phyloP scores from a whole-genome alignment of 106 monocot genomes.

The Acorus calamus region DNA sequence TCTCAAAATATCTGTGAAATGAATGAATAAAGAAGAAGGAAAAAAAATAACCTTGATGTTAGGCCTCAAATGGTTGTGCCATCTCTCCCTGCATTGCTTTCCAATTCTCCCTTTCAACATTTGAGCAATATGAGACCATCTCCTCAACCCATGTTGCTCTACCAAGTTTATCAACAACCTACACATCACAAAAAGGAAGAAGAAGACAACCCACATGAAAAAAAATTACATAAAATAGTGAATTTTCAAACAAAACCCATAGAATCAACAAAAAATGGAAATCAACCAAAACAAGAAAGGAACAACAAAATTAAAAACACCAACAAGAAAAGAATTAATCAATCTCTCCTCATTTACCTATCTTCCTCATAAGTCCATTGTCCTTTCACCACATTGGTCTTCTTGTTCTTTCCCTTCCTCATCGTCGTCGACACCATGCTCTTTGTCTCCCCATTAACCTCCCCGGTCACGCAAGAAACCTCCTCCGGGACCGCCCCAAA shows the following conservation, averaged over 20 bases:
- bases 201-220: neutral
- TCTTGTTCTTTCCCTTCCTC: slow-evolving; percentile 18
- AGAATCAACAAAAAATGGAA: neutral
- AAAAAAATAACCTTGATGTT: slow-evolving; percentile 58
- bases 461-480: neutral
- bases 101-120: slow-evolving; percentile 59
- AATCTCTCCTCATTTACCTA: slow-evolving; percentile 23
- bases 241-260: neutral
- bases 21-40: neutral
- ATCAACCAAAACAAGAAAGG: neutral
- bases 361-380: slow-evolving; percentile 78
- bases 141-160: slow-evolving; percentile 56
- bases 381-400: slow-evolving; percentile 43
- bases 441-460: slow-evolving; percentile 1
- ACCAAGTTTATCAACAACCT: slow-evolving; percentile 50
- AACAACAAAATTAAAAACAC: neutral
- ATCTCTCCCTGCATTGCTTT: slow-evolving; percentile 87
- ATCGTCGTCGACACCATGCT: neutral
- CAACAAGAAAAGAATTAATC: neutral
- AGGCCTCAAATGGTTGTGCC: slow-evolving; percentile 90
- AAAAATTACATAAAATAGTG: neutral
- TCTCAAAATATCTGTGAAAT: neutral
- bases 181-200: neutral
- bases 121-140: slow-evolving; percentile 68
- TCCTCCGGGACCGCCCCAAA: too few relatives aligned